Evolutionary conservation across 2,329 filamentous ascomycete genomes (phyloP).

Genomic region (Aspergillus sojae): DNA sequence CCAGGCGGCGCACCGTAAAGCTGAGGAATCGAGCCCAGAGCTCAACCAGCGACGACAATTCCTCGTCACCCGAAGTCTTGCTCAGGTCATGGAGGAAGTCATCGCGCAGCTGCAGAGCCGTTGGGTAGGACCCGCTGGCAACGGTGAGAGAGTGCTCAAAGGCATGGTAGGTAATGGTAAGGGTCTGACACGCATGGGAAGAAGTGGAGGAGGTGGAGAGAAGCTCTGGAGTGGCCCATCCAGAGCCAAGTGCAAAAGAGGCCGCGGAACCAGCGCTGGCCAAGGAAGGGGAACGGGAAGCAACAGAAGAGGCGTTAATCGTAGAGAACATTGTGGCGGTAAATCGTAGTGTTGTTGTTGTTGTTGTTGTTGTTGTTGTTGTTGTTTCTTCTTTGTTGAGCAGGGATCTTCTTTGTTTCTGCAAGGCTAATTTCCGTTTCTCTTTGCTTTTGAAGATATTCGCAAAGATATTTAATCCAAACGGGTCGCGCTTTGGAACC

Average conservation of each 20-base stretch:
- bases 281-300: neutral
- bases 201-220: neutral
- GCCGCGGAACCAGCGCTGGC: neutral
- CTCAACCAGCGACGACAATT: constrained; percentile 14
- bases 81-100: constrained; percentile 16
- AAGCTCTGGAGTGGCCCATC: neutral
- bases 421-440: neutral
- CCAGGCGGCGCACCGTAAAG: constrained; percentile 15
- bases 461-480: neutral
- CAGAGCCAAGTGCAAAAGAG: neutral
- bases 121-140: constrained; percentile 13
- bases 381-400: neutral
- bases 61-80: constrained; percentile 1
- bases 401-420: neutral
- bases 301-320: neutral
- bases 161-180: constrained; percentile 13
- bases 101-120: constrained; percentile 15
- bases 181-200: constrained; percentile 6
- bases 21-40: constrained; percentile 18
- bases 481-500: neutral
- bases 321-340: neutral
- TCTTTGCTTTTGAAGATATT: neutral
- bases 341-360: no score
- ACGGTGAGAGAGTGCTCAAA: constrained; percentile 16
- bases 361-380: no score